Evolutionary conservation across 2,329 filamentous ascomycete genomes (phyloP), one percentile per base, ranked within the genome.

Genomic region (Ustulina deusta): DNA sequence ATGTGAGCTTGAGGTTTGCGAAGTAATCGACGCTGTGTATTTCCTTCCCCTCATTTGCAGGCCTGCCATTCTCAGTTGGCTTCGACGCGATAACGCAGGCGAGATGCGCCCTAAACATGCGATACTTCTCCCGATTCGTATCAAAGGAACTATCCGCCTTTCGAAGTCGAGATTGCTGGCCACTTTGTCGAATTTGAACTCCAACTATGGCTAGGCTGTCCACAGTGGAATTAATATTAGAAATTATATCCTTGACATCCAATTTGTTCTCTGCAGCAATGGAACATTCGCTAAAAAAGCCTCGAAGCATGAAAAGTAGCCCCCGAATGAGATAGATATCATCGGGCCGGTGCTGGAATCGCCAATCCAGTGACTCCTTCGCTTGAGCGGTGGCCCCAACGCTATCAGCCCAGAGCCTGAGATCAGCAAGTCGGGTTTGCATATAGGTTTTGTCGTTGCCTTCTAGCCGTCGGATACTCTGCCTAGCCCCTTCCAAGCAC

Each of bases 381-480:
- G 32, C 29, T 51, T 51, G 32, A 61, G 57, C 57, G 13, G 32
- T 60, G 42, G 57, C 57, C 46, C 59, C 59, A 20, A 62, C 59
- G 48, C 59, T 46, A 36, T 55, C 48, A 11, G 59, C 59, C 59
- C 59, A 62, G n/a, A 62, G 59, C 25, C 38, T 62, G 9, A 62
- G 38, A 25, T 62, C 59, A 27, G 49, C 49, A 5, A 62, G 59
- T 27, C 49, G 48, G 7, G 49, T 62, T 55, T 62, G 36, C 49
- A 62, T 46, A 25, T 46, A 25, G 11, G 36, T 46, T n/a, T 51
- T 51, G 20, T 61, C 57, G 42, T 61, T 40, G 57, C 57, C 57
- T 40, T 51, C 44, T 29, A 61, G 46, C 44, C 29, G 57, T 27
- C 38, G 46, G 57, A 61, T 61, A 13, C n/a, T 40, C 32, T 52